Conservation (phyloP, 2,329 filamentous ascomycete genomes). For the Verticillium isaacii region DNA sequence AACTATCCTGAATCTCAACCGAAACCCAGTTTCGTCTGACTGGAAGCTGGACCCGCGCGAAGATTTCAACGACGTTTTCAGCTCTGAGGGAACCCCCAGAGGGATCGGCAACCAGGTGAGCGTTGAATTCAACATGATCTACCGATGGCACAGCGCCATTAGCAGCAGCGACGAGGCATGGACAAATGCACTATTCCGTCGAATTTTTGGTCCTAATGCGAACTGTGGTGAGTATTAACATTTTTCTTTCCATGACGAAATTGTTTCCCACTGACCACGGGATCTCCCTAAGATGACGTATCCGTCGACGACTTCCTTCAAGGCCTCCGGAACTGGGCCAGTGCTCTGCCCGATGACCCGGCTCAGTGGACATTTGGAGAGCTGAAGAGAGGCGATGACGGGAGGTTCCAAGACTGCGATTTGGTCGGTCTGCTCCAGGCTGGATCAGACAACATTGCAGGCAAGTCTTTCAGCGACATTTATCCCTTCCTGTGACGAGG, state of each 20-base stretch:
- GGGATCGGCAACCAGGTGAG: constrained; percentile 63
- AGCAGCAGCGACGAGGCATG: constrained; percentile 57
- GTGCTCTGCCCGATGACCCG: constrained; percentile 35
- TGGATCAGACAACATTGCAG: constrained; percentile 57
- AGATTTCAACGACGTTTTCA: constrained; percentile 42
- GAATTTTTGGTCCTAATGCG: constrained; percentile 29
- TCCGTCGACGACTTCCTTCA: neutral
- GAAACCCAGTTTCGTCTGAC: constrained; percentile 40
- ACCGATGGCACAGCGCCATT: constrained; percentile 60
- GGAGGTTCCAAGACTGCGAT: constrained; percentile 52
- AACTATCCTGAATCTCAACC: constrained; percentile 56
- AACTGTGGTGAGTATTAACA: neutral
- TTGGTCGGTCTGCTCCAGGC: constrained; percentile 50
- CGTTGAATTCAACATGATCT: constrained; percentile 64
- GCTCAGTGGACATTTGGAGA: constrained; percentile 42
- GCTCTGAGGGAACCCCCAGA: constrained; percentile 41
- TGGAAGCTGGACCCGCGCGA: constrained; percentile 61
- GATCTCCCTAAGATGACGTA: neutral
- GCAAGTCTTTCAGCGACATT: constrained; percentile 15
- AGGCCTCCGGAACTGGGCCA: constrained; percentile 25
- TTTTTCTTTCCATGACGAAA: neutral
- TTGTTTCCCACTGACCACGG: neutral
- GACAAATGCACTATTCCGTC: constrained; percentile 50
- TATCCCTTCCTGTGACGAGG: neutral
- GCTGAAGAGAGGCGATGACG: constrained; percentile 41